Percentiles rank a stretch among this genome's conserved stretches.
These are phyloP conservation scores for Colletotrichum sp. DNA, from an alignment of 2,329 filamentous ascomycete species.

Conservation along the genomic window DNA sequence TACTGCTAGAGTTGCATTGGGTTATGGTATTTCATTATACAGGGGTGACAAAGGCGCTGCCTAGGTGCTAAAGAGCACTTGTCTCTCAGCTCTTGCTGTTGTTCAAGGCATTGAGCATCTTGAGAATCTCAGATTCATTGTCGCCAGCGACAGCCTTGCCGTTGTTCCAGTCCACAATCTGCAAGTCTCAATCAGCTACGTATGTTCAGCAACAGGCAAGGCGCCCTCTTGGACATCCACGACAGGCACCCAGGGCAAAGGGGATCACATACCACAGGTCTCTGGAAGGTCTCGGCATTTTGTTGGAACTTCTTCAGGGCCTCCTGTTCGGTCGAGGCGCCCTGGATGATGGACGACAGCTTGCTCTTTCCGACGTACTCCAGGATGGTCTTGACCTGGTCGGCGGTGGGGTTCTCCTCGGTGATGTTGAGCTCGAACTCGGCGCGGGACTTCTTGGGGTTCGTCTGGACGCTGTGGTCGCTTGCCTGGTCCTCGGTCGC, in stretches of 20 bases:
- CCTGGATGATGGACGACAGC: slow-evolving; percentile 69
- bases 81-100: slow-evolving; percentile 17
- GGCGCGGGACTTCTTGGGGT: slow-evolving; percentile 51
- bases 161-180: slow-evolving; percentile 91
- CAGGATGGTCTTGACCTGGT: slow-evolving; percentile 84
- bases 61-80: not conserved
- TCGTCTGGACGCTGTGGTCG: slow-evolving; percentile 65
- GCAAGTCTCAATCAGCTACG: slow-evolving; percentile 3
- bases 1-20: not conserved
- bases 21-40: slow-evolving; percentile 4
- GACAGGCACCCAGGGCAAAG: not conserved
- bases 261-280: slow-evolving; percentile 72
- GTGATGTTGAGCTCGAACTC: slow-evolving; percentile 90
- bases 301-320: slow-evolving; percentile 81
- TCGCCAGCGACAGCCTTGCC: slow-evolving; percentile 81
- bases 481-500: slow-evolving; percentile 79
- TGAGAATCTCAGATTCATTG: slow-evolving; percentile 87
- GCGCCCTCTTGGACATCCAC: not conserved
- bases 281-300: slow-evolving; percentile 70
- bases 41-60: not conserved
- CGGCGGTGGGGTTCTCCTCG: slow-evolving; percentile 78
- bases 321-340: slow-evolving; percentile 76
- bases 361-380: slow-evolving; percentile 76
- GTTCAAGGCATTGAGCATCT: slow-evolving; percentile 69
- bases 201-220: not conserved